These are phyloP conservation scores for Cyberlindnera galapagoensis DNA, from an alignment of 805 yeast genomes.

Conservation along the genomic window DNA sequence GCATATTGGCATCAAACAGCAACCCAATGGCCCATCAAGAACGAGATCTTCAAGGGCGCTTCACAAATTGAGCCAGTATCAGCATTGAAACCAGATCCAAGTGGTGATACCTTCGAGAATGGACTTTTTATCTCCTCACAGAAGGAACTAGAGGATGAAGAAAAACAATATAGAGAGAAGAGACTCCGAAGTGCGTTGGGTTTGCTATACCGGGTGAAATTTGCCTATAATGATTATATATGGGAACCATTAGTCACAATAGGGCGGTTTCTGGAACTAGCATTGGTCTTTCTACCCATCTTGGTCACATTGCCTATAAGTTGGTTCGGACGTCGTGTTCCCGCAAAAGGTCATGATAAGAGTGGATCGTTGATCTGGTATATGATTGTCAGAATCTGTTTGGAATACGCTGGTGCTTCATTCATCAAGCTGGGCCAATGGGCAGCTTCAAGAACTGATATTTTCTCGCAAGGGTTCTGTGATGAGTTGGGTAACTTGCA, in stretches of 20 bases:
- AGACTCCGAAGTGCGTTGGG: conserved; percentile 20
- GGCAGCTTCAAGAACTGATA: conserved; percentile 97
- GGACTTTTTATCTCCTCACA: conserved; percentile 59
- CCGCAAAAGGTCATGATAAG: conserved; percentile 32
- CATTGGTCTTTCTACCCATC: conserved; percentile 65
- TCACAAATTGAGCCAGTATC: conserved; percentile 7
- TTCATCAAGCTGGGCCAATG: conserved; percentile 93
- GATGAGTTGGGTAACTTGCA: conserved; percentile 71
- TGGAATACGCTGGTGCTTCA: conserved; percentile 89
- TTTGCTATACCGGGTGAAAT: conserved; percentile 34
- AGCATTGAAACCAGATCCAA: conserved; percentile 31
- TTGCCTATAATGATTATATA: conserved; percentile 43
- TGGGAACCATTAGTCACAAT: conserved; percentile 66
- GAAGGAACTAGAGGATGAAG: conserved; percentile 40
- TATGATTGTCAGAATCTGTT: conserved; percentile 49
- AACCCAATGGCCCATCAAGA: conserved; percentile 2
- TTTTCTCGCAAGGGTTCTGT: conserved; percentile 76
- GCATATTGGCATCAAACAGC: too few relatives aligned
- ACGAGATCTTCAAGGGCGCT: conserved; percentile 10
- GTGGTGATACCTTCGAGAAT: conserved; percentile 63
- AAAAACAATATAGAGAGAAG: conserved; percentile 27
- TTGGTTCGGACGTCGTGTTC: conserved; percentile 21
- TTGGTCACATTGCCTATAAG: conserved; percentile 56
- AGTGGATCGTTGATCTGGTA: conserved; percentile 72
- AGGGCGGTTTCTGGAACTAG: conserved; percentile 62